phyloP scores from a whole-genome alignment of 2,329 filamentous ascomycete species.

The Trichoderma sp. region DNA sequence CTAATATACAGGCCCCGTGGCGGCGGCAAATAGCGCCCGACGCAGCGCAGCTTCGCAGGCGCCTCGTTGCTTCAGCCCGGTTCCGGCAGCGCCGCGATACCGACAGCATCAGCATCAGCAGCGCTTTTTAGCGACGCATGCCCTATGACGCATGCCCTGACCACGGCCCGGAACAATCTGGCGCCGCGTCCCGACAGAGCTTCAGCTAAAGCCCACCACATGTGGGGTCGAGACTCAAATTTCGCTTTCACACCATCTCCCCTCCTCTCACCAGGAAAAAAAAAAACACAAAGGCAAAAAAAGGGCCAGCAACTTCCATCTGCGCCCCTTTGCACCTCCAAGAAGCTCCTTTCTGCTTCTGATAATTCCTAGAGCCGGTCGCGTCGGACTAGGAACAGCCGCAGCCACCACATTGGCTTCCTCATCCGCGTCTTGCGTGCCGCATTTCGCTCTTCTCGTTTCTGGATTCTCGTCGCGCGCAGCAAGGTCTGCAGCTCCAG shows the following conservation, averaged over 20 bases:
- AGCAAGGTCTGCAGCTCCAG: slow-evolving; percentile 68
- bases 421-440: slow-evolving; percentile 37
- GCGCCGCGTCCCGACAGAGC: slow-evolving; percentile 23
- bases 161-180: slow-evolving; percentile 22
- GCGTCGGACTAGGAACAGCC: slow-evolving; percentile 48
- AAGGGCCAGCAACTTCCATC: slow-evolving; percentile 30
- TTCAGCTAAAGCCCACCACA: slow-evolving; percentile 21
- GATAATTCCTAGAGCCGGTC: slow-evolving; percentile 20
- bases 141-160: slow-evolving; percentile 25
- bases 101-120: neutral
- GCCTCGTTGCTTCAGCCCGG: slow-evolving; percentile 6
- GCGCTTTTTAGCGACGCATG: neutral
- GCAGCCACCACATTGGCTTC: slow-evolving; percentile 48
- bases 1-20: neutral
- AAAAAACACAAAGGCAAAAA: slow-evolving; percentile 2
- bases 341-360: slow-evolving; percentile 31
- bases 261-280: slow-evolving; percentile 16
- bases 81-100: slow-evolving; percentile 21
- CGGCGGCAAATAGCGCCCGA: slow-evolving; percentile 5
- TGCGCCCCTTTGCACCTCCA: slow-evolving; percentile 30
- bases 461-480: slow-evolving; percentile 55
- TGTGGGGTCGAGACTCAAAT: slow-evolving; percentile 24
- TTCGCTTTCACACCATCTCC: slow-evolving; percentile 24
- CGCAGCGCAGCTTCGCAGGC: neutral
- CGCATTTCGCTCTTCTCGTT: slow-evolving; percentile 56